Percentiles rank a stretch among this genome's conserved stretches.
Conservation (phyloP, 331 rosid genomes). For the Quercus lobata region DNA sequence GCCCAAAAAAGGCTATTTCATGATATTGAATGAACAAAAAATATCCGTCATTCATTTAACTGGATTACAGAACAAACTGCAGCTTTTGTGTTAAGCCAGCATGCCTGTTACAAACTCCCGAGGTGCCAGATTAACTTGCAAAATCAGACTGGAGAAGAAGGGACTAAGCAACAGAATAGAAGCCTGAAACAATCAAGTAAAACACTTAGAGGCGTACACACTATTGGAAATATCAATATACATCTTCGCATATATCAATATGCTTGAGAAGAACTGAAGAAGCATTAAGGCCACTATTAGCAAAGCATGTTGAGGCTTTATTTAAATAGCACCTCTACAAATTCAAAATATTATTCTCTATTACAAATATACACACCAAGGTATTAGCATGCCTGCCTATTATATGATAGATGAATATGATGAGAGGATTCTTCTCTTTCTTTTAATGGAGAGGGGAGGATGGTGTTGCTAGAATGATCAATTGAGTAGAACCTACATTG, state of each 20-base stretch:
- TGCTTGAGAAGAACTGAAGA: background rate
- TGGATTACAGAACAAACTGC: background rate
- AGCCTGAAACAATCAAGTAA: background rate
- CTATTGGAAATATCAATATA: background rate
- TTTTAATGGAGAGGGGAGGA: background rate
- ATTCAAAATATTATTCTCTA: background rate
- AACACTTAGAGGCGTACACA: background rate
- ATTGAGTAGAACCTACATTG: background rate
- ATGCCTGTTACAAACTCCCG: conserved; percentile 10
- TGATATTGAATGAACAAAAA: background rate
- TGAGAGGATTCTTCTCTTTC: background rate
- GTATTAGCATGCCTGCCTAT: background rate
- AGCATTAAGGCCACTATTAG: background rate
- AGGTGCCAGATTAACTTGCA: background rate
- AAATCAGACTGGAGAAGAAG: background rate
- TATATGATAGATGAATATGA: background rate
- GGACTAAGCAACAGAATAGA: background rate
- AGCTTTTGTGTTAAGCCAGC: background rate
- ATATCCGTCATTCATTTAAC: background rate
- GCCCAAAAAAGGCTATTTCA: background rate
- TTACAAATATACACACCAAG: background rate
- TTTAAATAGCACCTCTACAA: background rate
- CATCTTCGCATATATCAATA: background rate
- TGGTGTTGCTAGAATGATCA: background rate
- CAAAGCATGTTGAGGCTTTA: background rate